Evolutionary conservation across 352 stramenopile genomes (phyloP), one percentile per base, ranked within the genome.

Genomic region (Phytophthora constricta): DNA sequence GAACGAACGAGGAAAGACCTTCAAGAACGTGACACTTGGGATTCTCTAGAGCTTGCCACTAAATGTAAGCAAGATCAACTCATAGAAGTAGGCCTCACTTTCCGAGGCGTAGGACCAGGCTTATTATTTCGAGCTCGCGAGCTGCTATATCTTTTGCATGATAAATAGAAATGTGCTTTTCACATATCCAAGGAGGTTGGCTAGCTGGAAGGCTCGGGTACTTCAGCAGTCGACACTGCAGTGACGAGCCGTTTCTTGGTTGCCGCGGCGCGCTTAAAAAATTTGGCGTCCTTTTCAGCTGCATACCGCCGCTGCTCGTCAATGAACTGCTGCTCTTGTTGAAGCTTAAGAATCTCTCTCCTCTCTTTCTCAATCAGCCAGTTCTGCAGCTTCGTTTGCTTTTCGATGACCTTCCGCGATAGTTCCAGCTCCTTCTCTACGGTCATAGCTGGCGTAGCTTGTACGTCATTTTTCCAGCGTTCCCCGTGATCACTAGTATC

Each of bases 281-380:
- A 96, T 33, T 91, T 91, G 14, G 84, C 82, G 42, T 96, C 89
- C 55, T 88, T 86, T 53, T 92, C 82, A 53, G 72, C 82, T 4
- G 77, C 61, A 4, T 73, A 60, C 14, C 74, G 73, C 10, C 82
- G 76, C 53, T 95, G 88, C 42, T 93, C 85, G n/a, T 96, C 83
- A 33, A 91, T 69, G 28, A 82, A 87, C 23, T 92, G 76, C 49
- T 91, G 84, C 53, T 97, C 87, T 41, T 86, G 76, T 27, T 95
- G 80, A 22, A 96, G 76, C 60, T 91, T 90, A 28, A 92, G 68
- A 52, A 96, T 70, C 58, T 96, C 88, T 41, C 85, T 81, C 27
- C 84, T 79, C 59, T 97, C 92, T 54, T 98, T 98, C 54, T 97
- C 85, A 16, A 94, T 76, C 19, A 97, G 73, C 90, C 90, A 97